Conservation (phyloP, 2,329 filamentous ascomycete species). For the Alternaria postmessia region DNA sequence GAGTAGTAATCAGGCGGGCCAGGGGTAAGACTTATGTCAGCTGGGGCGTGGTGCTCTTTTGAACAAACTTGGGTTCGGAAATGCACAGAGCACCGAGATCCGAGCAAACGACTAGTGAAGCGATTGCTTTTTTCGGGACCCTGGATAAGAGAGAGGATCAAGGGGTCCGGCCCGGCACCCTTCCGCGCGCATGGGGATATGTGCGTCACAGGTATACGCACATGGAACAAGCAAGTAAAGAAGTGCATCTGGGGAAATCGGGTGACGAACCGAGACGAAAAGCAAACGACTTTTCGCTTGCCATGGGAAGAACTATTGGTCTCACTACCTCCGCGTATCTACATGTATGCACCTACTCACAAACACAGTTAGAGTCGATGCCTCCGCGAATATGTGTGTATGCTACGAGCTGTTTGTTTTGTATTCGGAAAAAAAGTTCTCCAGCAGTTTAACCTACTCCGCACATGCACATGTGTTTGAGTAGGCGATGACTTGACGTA, state of each 20-base stretch:
- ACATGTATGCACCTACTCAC: not conserved
- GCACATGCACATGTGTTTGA: no score
- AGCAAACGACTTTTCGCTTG: not conserved
- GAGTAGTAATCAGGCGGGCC: not conserved
- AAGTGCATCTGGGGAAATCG: not conserved
- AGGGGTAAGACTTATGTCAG: slow-evolving; percentile 11
- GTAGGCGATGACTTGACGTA: no score
- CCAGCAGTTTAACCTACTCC: no score
- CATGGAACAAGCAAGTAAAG: not conserved
- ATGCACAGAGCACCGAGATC: not conserved
- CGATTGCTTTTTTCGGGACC: not conserved
- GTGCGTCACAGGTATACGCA: not conserved
- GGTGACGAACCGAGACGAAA: not conserved
- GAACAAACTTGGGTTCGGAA: no score
- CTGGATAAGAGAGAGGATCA: no score
- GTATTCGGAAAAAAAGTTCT: no score
- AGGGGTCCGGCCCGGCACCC: not conserved
- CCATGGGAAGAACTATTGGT: not conserved
- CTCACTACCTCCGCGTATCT: not conserved
- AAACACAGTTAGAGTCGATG: not conserved
- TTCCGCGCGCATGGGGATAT: not conserved
- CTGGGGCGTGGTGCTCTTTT: not conserved
- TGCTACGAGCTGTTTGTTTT: no score
- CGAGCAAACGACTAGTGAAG: not conserved
- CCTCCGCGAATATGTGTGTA: not conserved